Evolutionary conservation across 805 yeast genomes (phyloP).

Genomic region (Candida sphagnicola): DNA sequence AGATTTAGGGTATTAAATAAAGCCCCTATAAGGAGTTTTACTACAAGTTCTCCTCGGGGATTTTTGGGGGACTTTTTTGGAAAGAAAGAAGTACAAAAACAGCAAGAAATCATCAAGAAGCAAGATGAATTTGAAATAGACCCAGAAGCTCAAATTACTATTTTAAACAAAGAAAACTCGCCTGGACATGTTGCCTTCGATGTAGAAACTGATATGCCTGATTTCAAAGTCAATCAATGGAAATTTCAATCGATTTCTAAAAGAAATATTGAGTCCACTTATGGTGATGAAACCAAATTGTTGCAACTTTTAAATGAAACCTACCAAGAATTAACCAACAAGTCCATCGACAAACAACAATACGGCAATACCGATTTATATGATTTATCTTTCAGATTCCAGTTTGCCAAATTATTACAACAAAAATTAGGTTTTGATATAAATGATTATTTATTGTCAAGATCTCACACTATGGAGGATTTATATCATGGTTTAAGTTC

Average conservation of each 20-base stretch:
- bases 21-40: slow-evolving; percentile 8
- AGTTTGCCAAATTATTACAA: slow-evolving; percentile 45
- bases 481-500: slow-evolving; percentile 35
- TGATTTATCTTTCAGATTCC: slow-evolving; percentile 49
- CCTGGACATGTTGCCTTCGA: slow-evolving; percentile 24
- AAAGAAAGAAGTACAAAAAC: slow-evolving; percentile 25
- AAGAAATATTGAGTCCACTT: slow-evolving; percentile 26
- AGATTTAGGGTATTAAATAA: slow-evolving; percentile 1
- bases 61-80: slow-evolving; percentile 35
- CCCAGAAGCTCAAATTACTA: slow-evolving; percentile 27
- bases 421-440: slow-evolving; percentile 46
- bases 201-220: slow-evolving; percentile 29
- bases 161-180: slow-evolving; percentile 34
- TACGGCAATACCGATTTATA: slow-evolving; percentile 19
- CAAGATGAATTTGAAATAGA: slow-evolving; percentile 35
- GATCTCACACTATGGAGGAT: slow-evolving; percentile 33
- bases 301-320: slow-evolving; percentile 21
- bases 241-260: slow-evolving; percentile 19
- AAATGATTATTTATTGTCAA: slow-evolving; percentile 47
- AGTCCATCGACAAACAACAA: slow-evolving; percentile 6
- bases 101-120: slow-evolving; percentile 32
- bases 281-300: slow-evolving; percentile 18
- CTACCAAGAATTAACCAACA: slow-evolving; percentile 16
- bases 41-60: slow-evolving; percentile 11
- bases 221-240: slow-evolving; percentile 34